A percentile compares a stretch with the other conserved stretches of the same genome.
phyloP scores from a whole-genome alignment of 2,329 filamentous ascomycete genomes.

The Trichophaea hybrida region DNA sequence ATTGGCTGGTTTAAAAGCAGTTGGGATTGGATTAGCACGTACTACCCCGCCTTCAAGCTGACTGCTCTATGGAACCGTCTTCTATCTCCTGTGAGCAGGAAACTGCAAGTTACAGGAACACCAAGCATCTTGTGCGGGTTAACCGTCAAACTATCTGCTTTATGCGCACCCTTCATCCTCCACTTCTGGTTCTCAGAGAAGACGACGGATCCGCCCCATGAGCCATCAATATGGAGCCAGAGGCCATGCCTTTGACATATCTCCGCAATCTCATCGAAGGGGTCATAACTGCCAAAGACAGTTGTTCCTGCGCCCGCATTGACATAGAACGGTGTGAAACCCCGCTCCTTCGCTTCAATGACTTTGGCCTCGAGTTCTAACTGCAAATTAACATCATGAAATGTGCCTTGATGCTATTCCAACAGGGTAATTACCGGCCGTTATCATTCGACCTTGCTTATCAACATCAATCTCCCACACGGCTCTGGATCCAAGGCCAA shows the following conservation, averaged over 20 bases:
- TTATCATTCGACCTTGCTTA: slow-evolving; percentile 52
- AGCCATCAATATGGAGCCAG: slow-evolving; percentile 88
- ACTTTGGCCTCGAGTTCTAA: slow-evolving; percentile 36
- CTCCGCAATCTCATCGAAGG: slow-evolving; percentile 52
- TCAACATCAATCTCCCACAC: slow-evolving; percentile 68
- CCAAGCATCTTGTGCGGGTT: slow-evolving; percentile 98
- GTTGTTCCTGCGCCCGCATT: slow-evolving; percentile 94
- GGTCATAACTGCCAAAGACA: slow-evolving; percentile 78
- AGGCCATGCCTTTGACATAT: slow-evolving; percentile 58
- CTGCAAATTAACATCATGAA: neutral
- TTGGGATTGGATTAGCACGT: slow-evolving; percentile 5
- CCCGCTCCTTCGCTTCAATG: slow-evolving; percentile 45
- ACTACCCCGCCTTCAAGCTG: slow-evolving; percentile 70
- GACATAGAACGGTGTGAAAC: slow-evolving; percentile 79
- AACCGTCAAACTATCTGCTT: slow-evolving; percentile 69
- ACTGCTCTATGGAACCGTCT: slow-evolving; percentile 67
- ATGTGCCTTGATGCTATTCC: neutral
- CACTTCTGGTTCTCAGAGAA: slow-evolving; percentile 52
- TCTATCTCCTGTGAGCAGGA: slow-evolving; percentile 66
- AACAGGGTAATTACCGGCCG: slow-evolving; percentile 10
- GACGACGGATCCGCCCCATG: slow-evolving; percentile 74
- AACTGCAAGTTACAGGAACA: slow-evolving; percentile 78
- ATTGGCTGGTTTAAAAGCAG: neutral
- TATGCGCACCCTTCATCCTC: slow-evolving; percentile 55
- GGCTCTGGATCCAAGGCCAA: slow-evolving; percentile 61